Conservation (phyloP, 257 asterid genomes). For the Mitragyna speciosa region DNA sequence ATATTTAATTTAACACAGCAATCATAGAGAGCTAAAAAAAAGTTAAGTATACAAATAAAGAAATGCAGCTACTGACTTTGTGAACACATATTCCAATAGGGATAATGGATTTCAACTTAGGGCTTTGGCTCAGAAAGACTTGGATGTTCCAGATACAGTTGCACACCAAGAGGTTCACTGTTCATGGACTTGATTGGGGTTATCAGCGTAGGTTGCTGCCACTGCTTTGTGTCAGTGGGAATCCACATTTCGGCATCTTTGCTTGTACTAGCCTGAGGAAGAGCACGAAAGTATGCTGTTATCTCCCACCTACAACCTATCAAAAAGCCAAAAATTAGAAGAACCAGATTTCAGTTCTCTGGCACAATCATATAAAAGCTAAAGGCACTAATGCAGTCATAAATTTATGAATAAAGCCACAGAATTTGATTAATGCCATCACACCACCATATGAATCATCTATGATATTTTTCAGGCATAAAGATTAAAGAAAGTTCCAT, state of each 20-base stretch:
- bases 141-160: conserved; percentile 81
- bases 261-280: conserved; percentile 58
- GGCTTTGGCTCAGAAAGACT: conserved; percentile 43
- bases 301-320: conserved; percentile 95
- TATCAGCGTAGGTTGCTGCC: conserved; percentile 79
- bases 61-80: not conserved
- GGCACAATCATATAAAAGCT: not conserved
- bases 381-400: not conserved
- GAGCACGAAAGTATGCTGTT: conserved; percentile 63
- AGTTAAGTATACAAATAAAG: not conserved
- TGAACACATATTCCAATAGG: not conserved
- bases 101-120: not conserved
- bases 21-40: not conserved
- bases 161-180: conserved; percentile 80
- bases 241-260: conserved; percentile 71
- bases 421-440: not conserved
- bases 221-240: conserved; percentile 75
- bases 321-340: not conserved
- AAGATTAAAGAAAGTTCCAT: not conserved
- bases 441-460: not conserved
- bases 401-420: not conserved
- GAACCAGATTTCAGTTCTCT: not conserved
- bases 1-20: not conserved
- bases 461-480: too few relatives aligned
- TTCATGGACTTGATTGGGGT: conserved; percentile 82